Evolutionary conservation across 805 yeast species (phyloP).

Genomic region (Metschnikowia baotianmanensis): DNA sequence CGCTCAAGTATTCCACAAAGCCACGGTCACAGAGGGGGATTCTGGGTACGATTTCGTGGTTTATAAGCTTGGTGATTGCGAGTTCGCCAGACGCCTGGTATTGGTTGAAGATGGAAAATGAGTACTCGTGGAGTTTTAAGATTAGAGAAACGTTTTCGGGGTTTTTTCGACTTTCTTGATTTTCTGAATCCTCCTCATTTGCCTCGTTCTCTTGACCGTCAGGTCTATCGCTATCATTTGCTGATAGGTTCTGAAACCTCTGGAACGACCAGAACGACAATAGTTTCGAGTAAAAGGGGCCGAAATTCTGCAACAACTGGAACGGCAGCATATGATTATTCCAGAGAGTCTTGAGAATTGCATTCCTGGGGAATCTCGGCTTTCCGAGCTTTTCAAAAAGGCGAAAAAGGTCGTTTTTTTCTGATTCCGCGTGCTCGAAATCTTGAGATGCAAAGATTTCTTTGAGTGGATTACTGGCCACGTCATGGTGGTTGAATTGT

Average conservation of each 20-base stretch:
- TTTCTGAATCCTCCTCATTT: no score
- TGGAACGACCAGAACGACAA: conserved; percentile 43
- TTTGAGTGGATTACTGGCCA: conserved; percentile 35
- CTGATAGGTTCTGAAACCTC: conserved; percentile 32
- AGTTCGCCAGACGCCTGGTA: conserved; percentile 44
- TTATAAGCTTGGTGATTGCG: conserved; percentile 41
- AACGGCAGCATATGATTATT: conserved; percentile 38
- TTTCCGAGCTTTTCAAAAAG: conserved; percentile 36
- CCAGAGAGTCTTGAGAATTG: conserved; percentile 35
- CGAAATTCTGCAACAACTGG: conserved; percentile 35
- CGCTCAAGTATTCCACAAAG: conserved; percentile 25
- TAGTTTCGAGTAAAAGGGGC: conserved; percentile 40
- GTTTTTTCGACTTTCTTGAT: no score
- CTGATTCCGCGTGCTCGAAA: conserved; percentile 18
- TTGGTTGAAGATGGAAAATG: conserved; percentile 42
- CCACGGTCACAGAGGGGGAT: conserved; percentile 43
- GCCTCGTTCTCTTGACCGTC: background rate
- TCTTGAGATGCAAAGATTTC: conserved; percentile 28
- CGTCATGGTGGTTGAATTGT: conserved; percentile 34
- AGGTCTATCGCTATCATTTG: conserved; percentile 13
- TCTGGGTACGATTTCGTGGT: conserved; percentile 38
- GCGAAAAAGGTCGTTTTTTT: conserved; percentile 16
- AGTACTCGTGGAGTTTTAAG: conserved; percentile 38
- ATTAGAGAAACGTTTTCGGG: conserved; percentile 22
- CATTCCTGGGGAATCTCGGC: conserved; percentile 37